Evolutionary conservation across 805 yeast genomes (phyloP).

Genomic region (Jamesozyma spencerorum): DNA sequence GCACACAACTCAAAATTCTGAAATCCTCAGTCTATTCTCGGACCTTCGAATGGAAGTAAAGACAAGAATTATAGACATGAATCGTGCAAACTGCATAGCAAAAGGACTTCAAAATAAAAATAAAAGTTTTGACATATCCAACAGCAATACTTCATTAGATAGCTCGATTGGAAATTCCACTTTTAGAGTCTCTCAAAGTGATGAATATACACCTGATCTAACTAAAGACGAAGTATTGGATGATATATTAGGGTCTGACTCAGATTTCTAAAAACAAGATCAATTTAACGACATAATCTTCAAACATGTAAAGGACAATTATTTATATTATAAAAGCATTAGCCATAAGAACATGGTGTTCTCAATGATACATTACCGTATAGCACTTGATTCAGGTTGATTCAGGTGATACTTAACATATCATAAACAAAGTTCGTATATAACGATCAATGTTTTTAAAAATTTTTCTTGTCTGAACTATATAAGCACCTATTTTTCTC

Average conservation of each 20-base stretch:
- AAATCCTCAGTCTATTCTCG: constrained; percentile 11
- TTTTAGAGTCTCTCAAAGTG: not conserved
- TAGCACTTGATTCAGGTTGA: too few species aligned
- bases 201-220: not conserved
- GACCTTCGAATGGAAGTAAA: constrained; percentile 10
- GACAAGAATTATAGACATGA: constrained; percentile 21
- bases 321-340: not conserved
- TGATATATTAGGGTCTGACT: constrained; percentile 20
- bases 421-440: too few species aligned
- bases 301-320: constrained; percentile 4
- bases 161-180: not conserved
- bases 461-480: not conserved
- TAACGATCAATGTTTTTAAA: not conserved
- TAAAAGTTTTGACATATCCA: not conserved
- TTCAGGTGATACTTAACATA: too few species aligned
- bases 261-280: constrained; percentile 17
- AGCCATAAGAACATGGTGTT: too few species aligned
- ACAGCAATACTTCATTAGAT: not conserved
- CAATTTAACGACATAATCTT: too few species aligned
- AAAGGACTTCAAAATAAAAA: constrained; percentile 12
- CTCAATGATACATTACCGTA: too few species aligned
- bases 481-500: too few species aligned
- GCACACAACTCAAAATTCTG: constrained; percentile 13
- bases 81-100: constrained; percentile 21
- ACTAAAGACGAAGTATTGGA: constrained; percentile 12